Conservation (phyloP, 1,284 basidiomycete genomes). For the Meripilus lineatus region DNA sequence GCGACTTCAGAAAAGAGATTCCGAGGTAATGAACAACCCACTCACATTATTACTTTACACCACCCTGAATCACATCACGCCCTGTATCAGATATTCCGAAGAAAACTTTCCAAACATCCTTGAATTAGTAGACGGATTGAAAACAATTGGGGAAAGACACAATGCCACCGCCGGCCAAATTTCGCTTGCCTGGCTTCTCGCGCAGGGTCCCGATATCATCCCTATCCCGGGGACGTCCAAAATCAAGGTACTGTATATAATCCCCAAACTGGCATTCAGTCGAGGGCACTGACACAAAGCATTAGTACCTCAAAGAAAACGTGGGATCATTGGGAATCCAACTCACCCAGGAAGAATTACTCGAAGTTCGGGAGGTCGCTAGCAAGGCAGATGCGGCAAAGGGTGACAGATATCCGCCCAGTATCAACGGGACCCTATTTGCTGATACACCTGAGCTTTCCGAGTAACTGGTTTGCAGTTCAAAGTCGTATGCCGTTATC, state of each 20-base stretch:
- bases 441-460: conserved; percentile 11
- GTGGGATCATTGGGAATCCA: conserved; percentile 2
- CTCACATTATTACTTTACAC: not conserved
- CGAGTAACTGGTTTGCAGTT: no score
- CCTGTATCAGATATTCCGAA: conserved; percentile 23
- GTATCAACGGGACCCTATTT: conserved; percentile 11
- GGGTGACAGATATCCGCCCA: conserved; percentile 17
- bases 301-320: conserved; percentile 5
- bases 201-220: conserved; percentile 31
- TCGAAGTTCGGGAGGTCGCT: conserved; percentile 15
- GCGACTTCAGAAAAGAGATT: conserved; percentile 36
- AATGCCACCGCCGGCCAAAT: conserved; percentile 35
- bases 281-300: no score
- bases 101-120: conserved; percentile 43
- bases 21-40: conserved; percentile 17
- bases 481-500: no score
- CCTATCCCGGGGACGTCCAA: conserved; percentile 32
- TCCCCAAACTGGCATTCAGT: no score
- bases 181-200: conserved; percentile 38
- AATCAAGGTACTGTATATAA: conserved; percentile 10
- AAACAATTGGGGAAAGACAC: conserved; percentile 27
- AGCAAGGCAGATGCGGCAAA: conserved; percentile 22
- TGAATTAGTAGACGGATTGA: conserved; percentile 32
- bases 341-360: not conserved
- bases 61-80: not conserved